Base-by-base conservation (phyloP, 768 basidiomycete genomes). In the Mrakia blollopis region DNA sequence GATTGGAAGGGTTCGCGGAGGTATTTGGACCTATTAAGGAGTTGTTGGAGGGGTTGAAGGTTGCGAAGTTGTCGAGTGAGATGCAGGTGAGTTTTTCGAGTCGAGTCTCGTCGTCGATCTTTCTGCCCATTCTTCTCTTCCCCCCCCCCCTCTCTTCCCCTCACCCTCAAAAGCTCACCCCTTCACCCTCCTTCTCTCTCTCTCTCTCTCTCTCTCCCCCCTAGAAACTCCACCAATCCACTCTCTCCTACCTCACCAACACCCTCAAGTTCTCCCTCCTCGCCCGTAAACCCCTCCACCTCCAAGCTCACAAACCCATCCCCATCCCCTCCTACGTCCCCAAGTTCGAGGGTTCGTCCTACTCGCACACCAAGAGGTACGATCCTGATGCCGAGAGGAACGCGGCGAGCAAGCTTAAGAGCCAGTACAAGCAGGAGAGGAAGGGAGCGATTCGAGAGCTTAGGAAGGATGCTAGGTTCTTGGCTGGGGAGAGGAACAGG, bases 401-500 rank as follows among this genome's bases (percentile, higher is more conserved):
- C 82, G 92, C 92, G 79, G 89, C 89, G 0, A 85, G 90, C 76
- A 98, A 98, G 83, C 84, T 99, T 81, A 90, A 91, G 74, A 88
- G 88, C 57, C 89, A 94, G 82, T 91, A 94, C 86, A 95, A 95
- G 85, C 91, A 98, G 85, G 97, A 98, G 86, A 86, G 88, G 82
- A 98, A 98, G 86, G 95, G 97, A 62, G 97, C 97, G 7, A 94
- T 99, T 79, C 87, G 96, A 65, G 97, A 99, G 82, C 86, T 99
- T 73, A 89, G 97, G 78, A 98, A 98, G 86, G 97, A 99, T 82
- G 90, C 93, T 79, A 87, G 88, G 80, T 99, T 98, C 88, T 86
- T 99, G 84, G 93, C 96, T 14, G 87, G 86, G 39, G 94, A 95
- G 82, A 90, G 93, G 80, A 90, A 92, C 81, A 89, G 90, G 85